Evolutionary conservation across 495 filamentous ascomycete genomes (phyloP).

Genomic region (Gamarada debralockiae): DNA sequence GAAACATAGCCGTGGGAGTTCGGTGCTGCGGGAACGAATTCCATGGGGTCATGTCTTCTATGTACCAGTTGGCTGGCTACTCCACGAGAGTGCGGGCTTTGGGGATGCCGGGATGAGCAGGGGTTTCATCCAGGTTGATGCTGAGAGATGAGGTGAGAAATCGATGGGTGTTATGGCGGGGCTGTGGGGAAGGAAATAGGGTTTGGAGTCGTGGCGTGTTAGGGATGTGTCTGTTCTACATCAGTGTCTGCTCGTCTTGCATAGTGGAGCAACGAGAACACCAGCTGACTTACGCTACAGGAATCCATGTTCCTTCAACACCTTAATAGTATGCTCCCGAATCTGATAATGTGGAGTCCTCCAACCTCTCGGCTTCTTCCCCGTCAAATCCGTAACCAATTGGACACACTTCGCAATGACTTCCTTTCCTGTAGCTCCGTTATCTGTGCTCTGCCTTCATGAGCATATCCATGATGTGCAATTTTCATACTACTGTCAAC

Average conservation of each 20-base stretch:
- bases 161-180: slow-evolving; percentile 33
- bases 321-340: slow-evolving; percentile 47
- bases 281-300: slow-evolving; percentile 40
- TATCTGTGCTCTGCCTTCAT: slow-evolving; percentile 53
- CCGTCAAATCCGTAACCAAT: slow-evolving; percentile 43
- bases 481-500: slow-evolving; percentile 50
- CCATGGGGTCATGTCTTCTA: slow-evolving; percentile 54
- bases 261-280: too few relatives aligned
- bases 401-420: slow-evolving; percentile 51
- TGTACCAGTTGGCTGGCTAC: slow-evolving; percentile 54
- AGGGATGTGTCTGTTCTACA: slow-evolving; percentile 30
- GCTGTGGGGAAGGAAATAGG: slow-evolving; percentile 49
- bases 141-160: slow-evolving; percentile 36
- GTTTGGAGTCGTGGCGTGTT: slow-evolving; percentile 52
- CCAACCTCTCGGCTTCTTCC: slow-evolving; percentile 52
- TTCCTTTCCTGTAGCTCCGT: slow-evolving; percentile 54
- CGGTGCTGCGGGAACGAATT: slow-evolving; percentile 50
- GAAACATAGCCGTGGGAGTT: slow-evolving; percentile 57
- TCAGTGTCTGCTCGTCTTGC: neutral
- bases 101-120: slow-evolving; percentile 27
- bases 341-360: slow-evolving; percentile 57
- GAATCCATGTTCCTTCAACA: slow-evolving; percentile 53
- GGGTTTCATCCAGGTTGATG: slow-evolving; percentile 57
- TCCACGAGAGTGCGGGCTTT: slow-evolving; percentile 38
- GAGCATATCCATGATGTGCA: slow-evolving; percentile 56